Evolutionary conservation across 306 rosid genomes (phyloP).

Genomic region (Comarum palustre): DNA sequence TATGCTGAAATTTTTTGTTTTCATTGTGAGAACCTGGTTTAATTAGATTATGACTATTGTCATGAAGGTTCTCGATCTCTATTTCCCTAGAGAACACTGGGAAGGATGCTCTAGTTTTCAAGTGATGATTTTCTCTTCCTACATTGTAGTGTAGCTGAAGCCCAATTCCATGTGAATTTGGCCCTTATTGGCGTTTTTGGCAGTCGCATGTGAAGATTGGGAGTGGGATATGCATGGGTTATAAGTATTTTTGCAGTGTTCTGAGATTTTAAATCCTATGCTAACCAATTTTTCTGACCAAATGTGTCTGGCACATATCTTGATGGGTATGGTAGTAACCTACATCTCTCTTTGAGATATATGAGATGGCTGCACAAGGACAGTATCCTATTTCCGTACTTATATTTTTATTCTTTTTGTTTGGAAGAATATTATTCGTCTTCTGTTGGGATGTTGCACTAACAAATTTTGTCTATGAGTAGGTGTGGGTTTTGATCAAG

Average conservation of each 20-base stretch:
- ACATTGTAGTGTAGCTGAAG: background rate
- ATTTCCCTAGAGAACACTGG: background rate
- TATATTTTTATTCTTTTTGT: background rate
- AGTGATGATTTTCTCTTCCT: background rate
- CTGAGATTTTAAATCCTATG: background rate
- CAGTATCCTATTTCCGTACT: background rate
- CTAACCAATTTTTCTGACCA: background rate
- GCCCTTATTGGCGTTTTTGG: background rate
- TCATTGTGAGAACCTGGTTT: background rate
- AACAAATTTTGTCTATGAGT: background rate
- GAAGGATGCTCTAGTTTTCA: background rate
- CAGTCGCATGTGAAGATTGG: background rate
- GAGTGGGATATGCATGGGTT: background rate
- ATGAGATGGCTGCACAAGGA: background rate
- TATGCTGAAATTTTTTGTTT: background rate
- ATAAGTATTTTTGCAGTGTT: background rate
- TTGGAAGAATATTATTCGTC: background rate
- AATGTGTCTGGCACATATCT: background rate
- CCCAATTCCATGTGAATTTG: background rate
- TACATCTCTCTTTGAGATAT: too few relatives aligned
- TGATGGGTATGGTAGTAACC: too few relatives aligned
- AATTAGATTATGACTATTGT: background rate
- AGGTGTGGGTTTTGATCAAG: background rate
- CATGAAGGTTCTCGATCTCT: background rate
- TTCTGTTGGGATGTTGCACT: constrained; percentile 2